Evolutionary conservation across 2,329 filamentous ascomycete species (phyloP).

Genomic region (Aureobasidium sp.): DNA sequence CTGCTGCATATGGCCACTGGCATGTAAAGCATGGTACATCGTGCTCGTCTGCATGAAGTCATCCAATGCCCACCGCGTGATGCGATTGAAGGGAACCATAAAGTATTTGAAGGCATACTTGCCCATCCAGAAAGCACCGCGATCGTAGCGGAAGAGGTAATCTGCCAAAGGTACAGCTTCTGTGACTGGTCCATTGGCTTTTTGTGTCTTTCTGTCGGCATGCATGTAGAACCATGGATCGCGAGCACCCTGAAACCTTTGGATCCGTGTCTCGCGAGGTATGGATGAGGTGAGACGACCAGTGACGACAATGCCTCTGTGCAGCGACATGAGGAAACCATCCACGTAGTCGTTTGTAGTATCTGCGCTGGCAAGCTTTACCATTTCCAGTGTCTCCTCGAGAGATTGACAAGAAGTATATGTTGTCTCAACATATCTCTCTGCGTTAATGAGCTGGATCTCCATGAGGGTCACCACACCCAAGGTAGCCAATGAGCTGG

Average conservation of each 20-base stretch:
- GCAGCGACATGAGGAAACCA: slow-evolving; percentile 42
- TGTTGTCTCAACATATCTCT: slow-evolving; percentile 43
- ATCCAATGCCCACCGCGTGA: slow-evolving; percentile 56
- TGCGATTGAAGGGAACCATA: slow-evolving; percentile 55
- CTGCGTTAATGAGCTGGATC: slow-evolving; percentile 40
- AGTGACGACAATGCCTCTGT: slow-evolving; percentile 38
- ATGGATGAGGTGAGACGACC: slow-evolving; percentile 35
- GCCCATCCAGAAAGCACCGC: slow-evolving; percentile 63
- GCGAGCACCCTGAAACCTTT: slow-evolving; percentile 35
- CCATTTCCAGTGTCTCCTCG: slow-evolving; percentile 36
- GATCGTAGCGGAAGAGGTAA: slow-evolving; percentile 66
- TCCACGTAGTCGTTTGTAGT: slow-evolving; percentile 42
- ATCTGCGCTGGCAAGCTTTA: slow-evolving; percentile 33
- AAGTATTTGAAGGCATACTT: slow-evolving; percentile 56
- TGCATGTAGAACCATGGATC: slow-evolving; percentile 45
- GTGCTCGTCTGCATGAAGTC: slow-evolving; percentile 56
- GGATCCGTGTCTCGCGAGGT: slow-evolving; percentile 17
- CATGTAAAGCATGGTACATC: slow-evolving; percentile 60
- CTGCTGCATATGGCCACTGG: slow-evolving; percentile 51
- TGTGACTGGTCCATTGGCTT: slow-evolving; percentile 13
- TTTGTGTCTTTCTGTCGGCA: background rate
- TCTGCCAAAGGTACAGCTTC: slow-evolving; percentile 57
- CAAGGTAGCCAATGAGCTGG: slow-evolving; percentile 59
- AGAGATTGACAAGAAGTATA: slow-evolving; percentile 40
- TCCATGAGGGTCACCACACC: slow-evolving; percentile 56